These are phyloP conservation scores for Coemansia sp. DNA, from an alignment of 192 early-diverging fungal species.

Conservation along the genomic window DNA sequence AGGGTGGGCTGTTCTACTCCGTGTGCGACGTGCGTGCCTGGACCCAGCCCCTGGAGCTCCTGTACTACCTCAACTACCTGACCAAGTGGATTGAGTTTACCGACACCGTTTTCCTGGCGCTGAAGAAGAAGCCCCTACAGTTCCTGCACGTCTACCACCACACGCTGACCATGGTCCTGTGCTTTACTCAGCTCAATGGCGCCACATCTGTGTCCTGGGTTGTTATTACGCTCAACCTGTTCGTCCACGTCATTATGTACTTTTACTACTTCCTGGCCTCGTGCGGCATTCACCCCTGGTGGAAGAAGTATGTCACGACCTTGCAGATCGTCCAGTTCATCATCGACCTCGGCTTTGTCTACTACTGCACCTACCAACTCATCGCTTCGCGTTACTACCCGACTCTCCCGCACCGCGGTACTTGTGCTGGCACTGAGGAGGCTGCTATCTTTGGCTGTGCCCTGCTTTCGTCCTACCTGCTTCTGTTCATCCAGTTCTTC, in stretches of 20 bases:
- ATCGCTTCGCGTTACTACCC: slow-evolving; percentile 71
- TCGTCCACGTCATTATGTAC: slow-evolving; percentile 92
- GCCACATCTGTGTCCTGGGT: slow-evolving; percentile 68
- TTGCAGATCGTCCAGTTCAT: slow-evolving; percentile 91
- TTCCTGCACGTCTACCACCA: slow-evolving; percentile 96
- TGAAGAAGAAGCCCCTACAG: slow-evolving; percentile 84
- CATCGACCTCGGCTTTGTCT: slow-evolving; percentile 84
- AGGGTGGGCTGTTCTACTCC: slow-evolving; percentile 72
- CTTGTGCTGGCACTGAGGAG: slow-evolving; percentile 75
- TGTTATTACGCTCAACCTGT: slow-evolving; percentile 77
- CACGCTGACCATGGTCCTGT: slow-evolving; percentile 86
- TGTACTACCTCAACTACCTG: slow-evolving; percentile 92
- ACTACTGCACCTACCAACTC: slow-evolving; percentile 87
- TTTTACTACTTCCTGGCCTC: slow-evolving; percentile 87
- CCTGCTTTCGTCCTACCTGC: slow-evolving; percentile 79
- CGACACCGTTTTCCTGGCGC: slow-evolving; percentile 86
- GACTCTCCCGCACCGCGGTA: slow-evolving; percentile 63
- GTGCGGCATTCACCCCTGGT: slow-evolving; percentile 81
- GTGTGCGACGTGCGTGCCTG: slow-evolving; percentile 72
- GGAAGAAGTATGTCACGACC: slow-evolving; percentile 92
- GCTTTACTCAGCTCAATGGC: slow-evolving; percentile 80
- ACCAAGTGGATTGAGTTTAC: slow-evolving; percentile 90
- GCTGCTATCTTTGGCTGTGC: slow-evolving; percentile 85
- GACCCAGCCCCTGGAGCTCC: slow-evolving; percentile 79
- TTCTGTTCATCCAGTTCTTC: slow-evolving; percentile 93